Evolutionary conservation across 139 green algal species (phyloP).

Genomic region (Marvania coccoides): DNA sequence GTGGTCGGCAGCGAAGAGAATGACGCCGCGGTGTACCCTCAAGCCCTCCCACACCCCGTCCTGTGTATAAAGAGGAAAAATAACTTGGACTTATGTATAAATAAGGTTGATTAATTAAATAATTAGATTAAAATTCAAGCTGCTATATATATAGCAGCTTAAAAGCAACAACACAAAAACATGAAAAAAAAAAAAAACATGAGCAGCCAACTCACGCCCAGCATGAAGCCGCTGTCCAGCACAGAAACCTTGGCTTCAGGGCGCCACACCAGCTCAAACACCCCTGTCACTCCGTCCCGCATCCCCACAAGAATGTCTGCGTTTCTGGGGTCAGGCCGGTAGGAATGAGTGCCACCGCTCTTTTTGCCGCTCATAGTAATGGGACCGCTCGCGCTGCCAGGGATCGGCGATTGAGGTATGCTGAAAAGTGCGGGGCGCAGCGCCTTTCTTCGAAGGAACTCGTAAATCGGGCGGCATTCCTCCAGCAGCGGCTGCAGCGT

Average conservation of each 20-base stretch:
- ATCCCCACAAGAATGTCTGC: constrained; percentile 58
- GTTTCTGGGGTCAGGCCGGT: constrained; percentile 47
- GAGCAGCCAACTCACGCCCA: too few species aligned
- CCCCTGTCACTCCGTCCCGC: constrained; percentile 45
- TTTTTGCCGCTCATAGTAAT: not conserved
- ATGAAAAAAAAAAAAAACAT: too few species aligned
- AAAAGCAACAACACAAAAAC: too few species aligned
- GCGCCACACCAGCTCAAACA: constrained; percentile 50
- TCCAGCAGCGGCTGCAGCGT: constrained; percentile 45
- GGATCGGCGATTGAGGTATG: too few species aligned
- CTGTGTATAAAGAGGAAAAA: too few species aligned
- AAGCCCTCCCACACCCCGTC: constrained; percentile 74
- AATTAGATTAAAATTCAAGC: too few species aligned
- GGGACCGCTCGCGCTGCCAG: not conserved
- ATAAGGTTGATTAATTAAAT: too few species aligned
- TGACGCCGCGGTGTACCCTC: constrained; percentile 27
- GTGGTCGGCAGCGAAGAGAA: constrained; percentile 50
- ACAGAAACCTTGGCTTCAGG: constrained; percentile 62
- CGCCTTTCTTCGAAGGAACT: constrained; percentile 33
- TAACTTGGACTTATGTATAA: too few species aligned
- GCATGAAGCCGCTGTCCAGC: constrained; percentile 69
- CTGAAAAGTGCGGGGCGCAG: constrained; percentile 14
- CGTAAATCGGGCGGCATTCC: constrained; percentile 55
- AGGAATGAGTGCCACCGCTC: constrained; percentile 42
- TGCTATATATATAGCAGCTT: too few species aligned